Evolutionary conservation across 176 grass and related monocot species (phyloP), one percentile per base, ranked within the genome.

Genomic region (Puccinellia tenuiflora): DNA sequence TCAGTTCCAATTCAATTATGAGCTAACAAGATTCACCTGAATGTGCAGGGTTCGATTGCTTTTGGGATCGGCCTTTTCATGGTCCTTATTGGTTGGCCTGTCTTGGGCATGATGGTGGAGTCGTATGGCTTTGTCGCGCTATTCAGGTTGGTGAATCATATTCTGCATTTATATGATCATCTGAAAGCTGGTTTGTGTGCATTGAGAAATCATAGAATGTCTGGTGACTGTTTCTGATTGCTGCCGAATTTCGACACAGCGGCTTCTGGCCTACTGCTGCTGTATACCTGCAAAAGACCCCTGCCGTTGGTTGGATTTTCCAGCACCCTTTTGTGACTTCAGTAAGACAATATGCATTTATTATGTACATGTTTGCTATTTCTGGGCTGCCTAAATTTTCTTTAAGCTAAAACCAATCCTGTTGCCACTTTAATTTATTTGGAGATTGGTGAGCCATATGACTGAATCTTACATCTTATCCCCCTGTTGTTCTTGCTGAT

Each of bases 231-330:
- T 79, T n/a, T 82, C 72, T 79, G 78, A 74, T 30, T 40, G 31
- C n/a, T 51, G 18, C 60, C 79, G 15, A 82, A 57, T 80, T 81
- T 88, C 16, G 2, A 91, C 68, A 34, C 94, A 97, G 94, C 16
- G 89, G 89, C 51, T 97, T 97, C 55, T 94, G 94, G 94, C 89
- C 94, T 67, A 97, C 87, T 37, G 81, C 88, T 71, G 86, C 91
- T 79, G 91, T 94, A 40, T 97, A 94, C 81, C 64, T 94, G 76
- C 89, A 97, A 78, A 93, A 79, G 75, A 93, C 86, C 63, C 91
- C 89, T 50, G 46, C 86, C 51, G 42, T 94, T 77, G 87, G 94
- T 22, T 94, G 91, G 91, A 91, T 97, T 67, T 92, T 94, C 65
- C 89, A 97, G 34, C 94, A 93, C n/a, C 94, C 91, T 51, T 71